Percentiles rank a stretch among this genome's conserved stretches.
These are phyloP conservation scores for Mycosphaerelloides madeirae DNA, from an alignment of 2,329 filamentous ascomycete genomes.

Conservation along the genomic window DNA sequence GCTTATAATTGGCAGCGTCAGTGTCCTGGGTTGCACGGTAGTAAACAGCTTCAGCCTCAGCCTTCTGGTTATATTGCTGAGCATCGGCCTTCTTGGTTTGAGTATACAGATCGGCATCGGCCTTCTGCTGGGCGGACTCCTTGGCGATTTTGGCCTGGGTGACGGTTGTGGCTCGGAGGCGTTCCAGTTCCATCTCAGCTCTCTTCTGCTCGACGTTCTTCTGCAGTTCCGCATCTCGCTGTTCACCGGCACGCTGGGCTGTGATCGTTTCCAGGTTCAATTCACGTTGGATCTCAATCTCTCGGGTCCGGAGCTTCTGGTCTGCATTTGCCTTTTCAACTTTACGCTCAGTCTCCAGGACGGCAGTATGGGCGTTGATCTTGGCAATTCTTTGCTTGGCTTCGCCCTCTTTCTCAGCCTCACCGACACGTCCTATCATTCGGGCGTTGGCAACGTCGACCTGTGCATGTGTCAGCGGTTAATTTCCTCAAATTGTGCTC, in stretches of 20 bases:
- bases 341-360: constrained; percentile 78
- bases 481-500: too few species aligned
- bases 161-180: constrained; percentile 70
- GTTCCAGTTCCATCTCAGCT: constrained; percentile 74
- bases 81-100: constrained; percentile 49
- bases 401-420: constrained; percentile 71
- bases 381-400: constrained; percentile 83
- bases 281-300: constrained; percentile 67
- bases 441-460: constrained; percentile 55
- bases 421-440: constrained; percentile 66
- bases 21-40: constrained; percentile 39
- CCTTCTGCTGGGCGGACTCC: constrained; percentile 31
- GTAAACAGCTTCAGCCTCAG: constrained; percentile 52
- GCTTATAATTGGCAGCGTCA: constrained; percentile 39
- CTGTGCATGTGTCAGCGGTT: too few species aligned
- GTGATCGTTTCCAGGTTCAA: constrained; percentile 72
- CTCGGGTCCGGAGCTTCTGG: constrained; percentile 66
- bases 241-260: constrained; percentile 67
- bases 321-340: constrained; percentile 74
- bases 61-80: constrained; percentile 56
- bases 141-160: constrained; percentile 68
- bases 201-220: constrained; percentile 71
- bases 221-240: constrained; percentile 74
- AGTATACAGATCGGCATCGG: constrained; percentile 53
- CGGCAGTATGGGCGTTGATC: constrained; percentile 79